Evolutionary conservation across 306 rosid genomes (phyloP).

Genomic region (Chamaecrista fasciculata): DNA sequence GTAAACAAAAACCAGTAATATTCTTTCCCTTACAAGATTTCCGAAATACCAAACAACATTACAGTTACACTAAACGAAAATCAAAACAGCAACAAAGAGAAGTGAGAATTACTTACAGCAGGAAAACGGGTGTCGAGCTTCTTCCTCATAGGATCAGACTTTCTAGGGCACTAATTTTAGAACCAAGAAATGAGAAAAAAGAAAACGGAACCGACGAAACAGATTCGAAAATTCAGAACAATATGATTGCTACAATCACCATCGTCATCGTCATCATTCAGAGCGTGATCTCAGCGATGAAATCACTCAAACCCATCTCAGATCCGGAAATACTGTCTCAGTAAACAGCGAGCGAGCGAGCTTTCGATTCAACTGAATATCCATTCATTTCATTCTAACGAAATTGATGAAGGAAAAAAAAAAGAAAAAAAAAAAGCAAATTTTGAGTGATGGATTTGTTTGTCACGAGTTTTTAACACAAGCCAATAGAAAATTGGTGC

Average conservation of each 20-base stretch:
- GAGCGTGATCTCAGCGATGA: conserved; percentile 14
- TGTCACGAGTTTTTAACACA: neutral
- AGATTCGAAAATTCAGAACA: conserved; percentile 30
- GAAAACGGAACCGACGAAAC: conserved; percentile 14
- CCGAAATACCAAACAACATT: conserved; percentile 16
- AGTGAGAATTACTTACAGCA: conserved; percentile 58
- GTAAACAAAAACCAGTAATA: neutral
- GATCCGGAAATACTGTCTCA: conserved; percentile 52
- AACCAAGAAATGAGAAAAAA: neutral
- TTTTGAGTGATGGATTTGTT: neutral
- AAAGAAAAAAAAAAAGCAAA: neutral
- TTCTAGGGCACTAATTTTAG: conserved; percentile 13
- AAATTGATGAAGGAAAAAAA: conserved; percentile 31
- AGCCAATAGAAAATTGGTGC: too few relatives aligned
- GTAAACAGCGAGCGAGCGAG: conserved; percentile 20
- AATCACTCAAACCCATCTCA: conserved; percentile 44
- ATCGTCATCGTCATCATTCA: too few relatives aligned
- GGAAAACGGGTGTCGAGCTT: conserved; percentile 98
- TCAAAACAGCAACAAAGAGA: neutral
- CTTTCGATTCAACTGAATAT: conserved; percentile 25
- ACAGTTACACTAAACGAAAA: neutral
- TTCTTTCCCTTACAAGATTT: conserved; percentile 7
- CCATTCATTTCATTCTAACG: conserved; percentile 32
- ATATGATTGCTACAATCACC: conserved; percentile 27
- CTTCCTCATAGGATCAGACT: conserved; percentile 83